A percentile compares a stretch with the other conserved stretches of the same genome.
phyloP scores from a whole-genome alignment of 2,329 filamentous ascomycete species.

The Penicillium sp. region DNA sequence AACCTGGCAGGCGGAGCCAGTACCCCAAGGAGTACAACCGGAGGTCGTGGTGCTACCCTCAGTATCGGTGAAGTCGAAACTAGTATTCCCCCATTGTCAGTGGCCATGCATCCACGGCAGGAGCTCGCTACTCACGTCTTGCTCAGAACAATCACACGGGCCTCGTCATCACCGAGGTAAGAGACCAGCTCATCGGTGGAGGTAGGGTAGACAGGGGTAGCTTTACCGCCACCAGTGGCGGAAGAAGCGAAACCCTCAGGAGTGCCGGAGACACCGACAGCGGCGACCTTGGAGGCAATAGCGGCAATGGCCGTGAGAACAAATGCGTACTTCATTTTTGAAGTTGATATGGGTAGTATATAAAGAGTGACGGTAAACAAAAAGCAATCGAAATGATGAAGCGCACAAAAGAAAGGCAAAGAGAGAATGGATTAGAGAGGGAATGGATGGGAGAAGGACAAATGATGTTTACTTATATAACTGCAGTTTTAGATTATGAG shows the following conservation, averaged over 20 bases:
- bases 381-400: not conserved
- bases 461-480: not conserved
- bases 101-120: too few species aligned
- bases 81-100: not conserved
- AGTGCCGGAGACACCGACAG: slow-evolving; percentile 6
- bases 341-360: not conserved
- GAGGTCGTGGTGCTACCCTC: slow-evolving; percentile 3
- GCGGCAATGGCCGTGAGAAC: slow-evolving; percentile 6
- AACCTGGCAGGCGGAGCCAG: slow-evolving; percentile 6
- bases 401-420: not conserved
- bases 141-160: slow-evolving; percentile 11
- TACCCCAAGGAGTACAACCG: slow-evolving; percentile 10
- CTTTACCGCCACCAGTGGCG: slow-evolving; percentile 10
- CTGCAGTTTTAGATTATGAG: not conserved
- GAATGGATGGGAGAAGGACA: not conserved
- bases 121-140: slow-evolving; percentile 6
- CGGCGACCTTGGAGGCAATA: slow-evolving; percentile 4
- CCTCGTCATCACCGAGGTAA: slow-evolving; percentile 7
- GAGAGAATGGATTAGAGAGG: not conserved
- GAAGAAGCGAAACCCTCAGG: slow-evolving; percentile 11
- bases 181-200: slow-evolving; percentile 10
- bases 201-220: slow-evolving; percentile 6
- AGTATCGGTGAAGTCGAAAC: slow-evolving; percentile 9
- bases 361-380: not conserved
- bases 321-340: slow-evolving; percentile 3